phyloP scores from a whole-genome alignment of 1,139 yeast genomes.

The Nakaseomyces uthaithaninus region DNA sequence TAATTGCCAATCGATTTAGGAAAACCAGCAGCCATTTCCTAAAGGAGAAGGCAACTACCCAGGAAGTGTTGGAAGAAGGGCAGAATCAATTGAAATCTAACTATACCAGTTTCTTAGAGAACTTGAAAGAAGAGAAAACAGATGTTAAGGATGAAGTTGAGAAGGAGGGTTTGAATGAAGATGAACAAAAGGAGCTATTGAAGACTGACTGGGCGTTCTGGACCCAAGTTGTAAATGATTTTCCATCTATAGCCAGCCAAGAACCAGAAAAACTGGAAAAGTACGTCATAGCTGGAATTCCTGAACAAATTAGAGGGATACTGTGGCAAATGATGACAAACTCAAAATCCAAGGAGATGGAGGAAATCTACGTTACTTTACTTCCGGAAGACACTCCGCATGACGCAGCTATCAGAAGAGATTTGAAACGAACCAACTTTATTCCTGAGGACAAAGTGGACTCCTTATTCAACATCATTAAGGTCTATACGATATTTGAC shows the following conservation, averaged over 20 bases:
- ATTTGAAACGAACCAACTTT: conserved; percentile 76
- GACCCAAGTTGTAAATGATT: conserved; percentile 72
- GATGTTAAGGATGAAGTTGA: conserved; percentile 15
- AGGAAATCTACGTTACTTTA: conserved; percentile 49
- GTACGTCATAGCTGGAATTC: conserved; percentile 69
- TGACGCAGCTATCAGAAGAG: conserved; percentile 73
- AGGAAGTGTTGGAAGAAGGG: conserved; percentile 51
- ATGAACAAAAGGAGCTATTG: conserved; percentile 28
- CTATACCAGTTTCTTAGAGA: conserved; percentile 36
- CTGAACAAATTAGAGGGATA: conserved; percentile 76
- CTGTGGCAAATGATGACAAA: conserved; percentile 89
- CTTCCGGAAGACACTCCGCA: conserved; percentile 49
- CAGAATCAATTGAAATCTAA: conserved; percentile 54
- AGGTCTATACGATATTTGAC: conserved; percentile 78
- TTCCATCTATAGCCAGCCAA: conserved; percentile 53
- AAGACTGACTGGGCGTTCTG: conserved; percentile 82
- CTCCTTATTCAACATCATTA: conserved; percentile 65
- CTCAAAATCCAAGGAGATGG: conserved; percentile 72
- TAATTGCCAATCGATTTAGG: conserved; percentile 36
- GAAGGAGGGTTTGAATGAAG: conserved; percentile 12
- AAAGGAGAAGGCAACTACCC: conserved; percentile 32
- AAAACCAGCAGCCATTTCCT: conserved; percentile 34
- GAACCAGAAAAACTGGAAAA: conserved; percentile 52
- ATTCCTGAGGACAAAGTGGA: conserved; percentile 51
- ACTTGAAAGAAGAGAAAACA: conserved; percentile 27